Base-by-base conservation (phyloP, 2,329 filamentous ascomycete species). In the Dactylonectria estremocensis region DNA sequence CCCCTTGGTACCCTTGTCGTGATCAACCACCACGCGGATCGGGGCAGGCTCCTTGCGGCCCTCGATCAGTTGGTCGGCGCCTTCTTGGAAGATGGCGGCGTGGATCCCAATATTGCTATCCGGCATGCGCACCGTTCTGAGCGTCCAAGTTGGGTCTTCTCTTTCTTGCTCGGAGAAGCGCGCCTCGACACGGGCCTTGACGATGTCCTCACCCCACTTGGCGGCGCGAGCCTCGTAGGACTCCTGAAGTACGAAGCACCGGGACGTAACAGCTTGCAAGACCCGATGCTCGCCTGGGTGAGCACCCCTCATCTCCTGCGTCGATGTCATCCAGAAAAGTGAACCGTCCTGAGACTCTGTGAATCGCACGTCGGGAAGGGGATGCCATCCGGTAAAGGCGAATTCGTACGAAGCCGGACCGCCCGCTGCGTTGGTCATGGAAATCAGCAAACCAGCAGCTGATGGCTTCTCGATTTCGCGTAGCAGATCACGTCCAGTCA, bases 381-480 rank as follows among this genome's bases (percentile, higher is more conserved):
- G 84, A 69, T 95, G 88, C 82, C 92, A 93, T 22, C 93, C 92
- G 10, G 89, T 87, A 75, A 97, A 96, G 1, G 88, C 88, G 53
- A 97, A 88, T 53, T 97, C 94, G 69, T 91, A 91, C 0, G 86
- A 84, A 11, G 88, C 87, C 10, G 86, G 85, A 0, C 90, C 90
- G 35, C 86, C 89, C 31, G 86, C 89, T 24, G 87, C 87, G 67
- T 90, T 90, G 11, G 89, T 91, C 85, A 91, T 89, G 10, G 88
- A 89, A 28, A 88, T 87, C 66, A 91, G 85, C 65, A 92, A 82
- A 3, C 87, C 87, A 45, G 90, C 88, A 2, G 90, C 86, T 2
- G 90, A 92, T 22, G 92, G 92, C 75, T 93, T 95, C 76, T 98
- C 95, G 40, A 98, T 87, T 75, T 98, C 95, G 3, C 95, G 91